Base-by-base conservation (phyloP, 805 yeast genomes). In the Ogataea henricii region DNA sequence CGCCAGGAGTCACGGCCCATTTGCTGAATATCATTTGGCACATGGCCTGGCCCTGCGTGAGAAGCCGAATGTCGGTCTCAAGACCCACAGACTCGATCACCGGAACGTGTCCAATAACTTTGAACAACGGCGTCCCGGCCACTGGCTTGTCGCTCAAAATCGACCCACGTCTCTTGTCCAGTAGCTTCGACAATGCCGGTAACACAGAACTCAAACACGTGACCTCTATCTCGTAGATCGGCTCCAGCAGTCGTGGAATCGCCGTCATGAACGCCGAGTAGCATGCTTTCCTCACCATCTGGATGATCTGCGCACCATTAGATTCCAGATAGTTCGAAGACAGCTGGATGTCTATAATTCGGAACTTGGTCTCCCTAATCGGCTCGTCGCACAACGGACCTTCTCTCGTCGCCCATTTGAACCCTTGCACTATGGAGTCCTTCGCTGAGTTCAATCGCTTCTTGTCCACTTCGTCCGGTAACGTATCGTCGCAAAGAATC, bases 341-440 rank as follows among this genome's bases (percentile, higher is more conserved):
- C 3, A 87, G 58, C 0, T 70, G 68, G 0, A 81, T 78, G 47
- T 83, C 88, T 40, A 89, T 72, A 34, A 94, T 74, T 46, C 81
- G 80, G 65, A 94, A 89, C 53, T 79, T 82, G 5, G 84, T 80
- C 45, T 83, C 78, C 45, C 87, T 69, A 6, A 94, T 73, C 0
- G 87, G 84, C 61, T 89, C 97, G 51, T 87, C 96, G 52, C 95
- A 82, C n/a, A 94, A 70, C 0, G 99, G 99, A 0, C 99, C 99
- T 58, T 88, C 96, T 47, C 81, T 73, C 0, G 79, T 73, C 2
- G 86, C 85, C 94, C 96, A 87, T 57, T 78, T 76, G 67, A 92
- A 94, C 0, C 98, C 99, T 55, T 83, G 85, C 2, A 71, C 67
- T 1, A 91, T 76, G 2, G 81, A 71, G 6, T 78, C 82, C 51